Evolutionary conservation across 2,329 filamentous ascomycete species (phyloP).

Genomic region (Paecilomyces formosus): DNA sequence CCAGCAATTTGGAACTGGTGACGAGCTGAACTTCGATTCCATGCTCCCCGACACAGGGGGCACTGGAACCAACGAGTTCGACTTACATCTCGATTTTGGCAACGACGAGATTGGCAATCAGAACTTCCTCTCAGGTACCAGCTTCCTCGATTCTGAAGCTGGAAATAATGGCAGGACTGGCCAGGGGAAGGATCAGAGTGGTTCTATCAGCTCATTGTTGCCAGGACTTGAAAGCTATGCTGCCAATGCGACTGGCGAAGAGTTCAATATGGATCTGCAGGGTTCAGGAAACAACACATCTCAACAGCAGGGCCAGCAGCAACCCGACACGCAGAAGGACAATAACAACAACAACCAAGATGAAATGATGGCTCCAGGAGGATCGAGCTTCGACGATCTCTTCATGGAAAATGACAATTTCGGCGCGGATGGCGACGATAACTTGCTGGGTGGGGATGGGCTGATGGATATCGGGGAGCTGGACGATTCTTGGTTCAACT

Average conservation of each 20-base stretch:
- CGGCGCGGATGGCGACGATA: conserved; percentile 24
- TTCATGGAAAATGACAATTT: conserved; percentile 34
- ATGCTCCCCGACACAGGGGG: conserved; percentile 27
- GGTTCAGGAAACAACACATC: conserved; percentile 16
- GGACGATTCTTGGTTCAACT: conserved; percentile 34
- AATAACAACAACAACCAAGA: conserved; percentile 14
- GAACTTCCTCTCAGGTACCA: conserved; percentile 28
- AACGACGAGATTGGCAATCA: conserved; percentile 31
- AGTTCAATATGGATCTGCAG: conserved; percentile 30
- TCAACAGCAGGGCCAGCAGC: conserved; percentile 6
- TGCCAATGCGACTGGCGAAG: conserved; percentile 25
- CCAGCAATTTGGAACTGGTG: conserved; percentile 18
- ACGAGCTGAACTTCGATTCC: conserved; percentile 35
- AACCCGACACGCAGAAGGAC: conserved; percentile 9
- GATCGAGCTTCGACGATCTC: conserved; percentile 40
- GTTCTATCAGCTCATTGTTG: conserved; percentile 18
- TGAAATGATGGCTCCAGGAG: conserved; percentile 30
- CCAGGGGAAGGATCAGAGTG: conserved; percentile 9
- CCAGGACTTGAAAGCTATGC: conserved; percentile 23
- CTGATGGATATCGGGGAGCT: conserved; percentile 33
- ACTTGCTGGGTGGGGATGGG: conserved; percentile 27
- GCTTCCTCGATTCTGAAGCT: conserved; percentile 16
- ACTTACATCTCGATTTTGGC: conserved; percentile 32
- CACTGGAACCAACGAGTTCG: conserved; percentile 24
- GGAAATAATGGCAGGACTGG: conserved; percentile 8